Conservation (phyloP, 179 eudicot species). For the Sideroxylon spinosum region DNA sequence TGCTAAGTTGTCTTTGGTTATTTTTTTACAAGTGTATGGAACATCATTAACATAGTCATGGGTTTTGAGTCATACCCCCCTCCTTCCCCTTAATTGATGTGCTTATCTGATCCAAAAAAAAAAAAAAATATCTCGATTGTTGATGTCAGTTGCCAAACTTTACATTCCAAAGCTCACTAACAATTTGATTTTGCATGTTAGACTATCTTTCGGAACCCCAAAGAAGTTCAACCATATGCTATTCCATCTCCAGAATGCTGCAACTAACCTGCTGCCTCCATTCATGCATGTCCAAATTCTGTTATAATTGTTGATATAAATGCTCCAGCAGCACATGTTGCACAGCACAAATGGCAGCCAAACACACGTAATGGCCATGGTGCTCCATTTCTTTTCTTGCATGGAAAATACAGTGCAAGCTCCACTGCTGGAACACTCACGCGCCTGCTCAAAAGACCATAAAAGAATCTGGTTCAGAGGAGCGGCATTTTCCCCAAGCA, state of each 20-base stretch:
- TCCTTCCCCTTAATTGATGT: no score
- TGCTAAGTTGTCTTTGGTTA: background rate
- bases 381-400: slow-evolving; percentile 86
- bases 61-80: no score
- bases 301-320: slow-evolving; percentile 69
- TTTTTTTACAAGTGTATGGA: background rate
- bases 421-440: slow-evolving; percentile 73
- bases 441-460: slow-evolving; percentile 92
- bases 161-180: background rate
- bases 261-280: slow-evolving; percentile 95
- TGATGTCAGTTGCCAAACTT: background rate
- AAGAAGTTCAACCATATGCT: slow-evolving; percentile 64
- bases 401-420: slow-evolving; percentile 60
- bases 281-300: slow-evolving; percentile 84
- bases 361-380: slow-evolving; percentile 97
- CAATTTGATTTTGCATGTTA: slow-evolving; percentile 19
- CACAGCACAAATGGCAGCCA: slow-evolving; percentile 98
- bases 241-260: slow-evolving; percentile 85
- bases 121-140: no score
- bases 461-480: slow-evolving; percentile 48
- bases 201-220: slow-evolving; percentile 95
- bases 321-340: slow-evolving; percentile 94
- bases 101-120: no score
- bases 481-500: slow-evolving; percentile 89
- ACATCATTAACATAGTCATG: background rate